A percentile compares a stretch with the other conserved stretches of the same genome.
Conservation (phyloP, 2,329 filamentous ascomycete genomes). For the Mollisia scopiformis region DNA sequence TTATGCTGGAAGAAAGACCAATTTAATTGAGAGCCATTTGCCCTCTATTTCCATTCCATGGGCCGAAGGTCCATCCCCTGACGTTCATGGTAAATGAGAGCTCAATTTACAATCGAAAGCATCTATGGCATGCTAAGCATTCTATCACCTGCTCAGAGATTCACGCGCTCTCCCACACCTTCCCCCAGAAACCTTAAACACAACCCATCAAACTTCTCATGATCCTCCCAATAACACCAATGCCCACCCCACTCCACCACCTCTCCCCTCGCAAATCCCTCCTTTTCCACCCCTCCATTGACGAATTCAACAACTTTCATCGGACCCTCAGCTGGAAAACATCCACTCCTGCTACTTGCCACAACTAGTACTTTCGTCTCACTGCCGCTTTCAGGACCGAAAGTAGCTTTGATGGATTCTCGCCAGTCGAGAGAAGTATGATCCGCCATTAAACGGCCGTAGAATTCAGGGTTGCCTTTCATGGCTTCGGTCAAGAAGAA, state of each 20-base stretch:
- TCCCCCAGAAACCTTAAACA: slow-evolving; percentile 28
- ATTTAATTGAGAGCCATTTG: too few species aligned
- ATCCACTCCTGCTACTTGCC: slow-evolving; percentile 36
- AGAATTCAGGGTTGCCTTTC: slow-evolving; percentile 33
- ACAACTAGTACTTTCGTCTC: slow-evolving; percentile 33
- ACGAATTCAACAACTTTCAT: slow-evolving; percentile 34
- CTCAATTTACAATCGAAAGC: too few species aligned
- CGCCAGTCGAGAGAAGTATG: slow-evolving; percentile 37
- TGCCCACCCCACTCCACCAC: slow-evolving; percentile 37
- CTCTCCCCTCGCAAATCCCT: slow-evolving; percentile 25
- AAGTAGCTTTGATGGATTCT: slow-evolving; percentile 29
- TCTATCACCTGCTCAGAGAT: slow-evolving; percentile 7
- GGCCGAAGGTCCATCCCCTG: too few species aligned
- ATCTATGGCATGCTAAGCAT: too few species aligned
- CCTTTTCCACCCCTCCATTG: slow-evolving; percentile 18
- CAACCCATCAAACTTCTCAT: slow-evolving; percentile 30
- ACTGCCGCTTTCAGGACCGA: slow-evolving; percentile 23
- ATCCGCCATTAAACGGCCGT: slow-evolving; percentile 37
- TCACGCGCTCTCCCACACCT: not conserved
- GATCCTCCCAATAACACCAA: slow-evolving; percentile 39
- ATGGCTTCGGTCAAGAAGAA: slow-evolving; percentile 36
- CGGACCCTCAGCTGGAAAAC: slow-evolving; percentile 35
- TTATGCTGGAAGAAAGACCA: too few species aligned
- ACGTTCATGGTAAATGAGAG: too few species aligned
- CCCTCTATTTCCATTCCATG: too few species aligned